Evolutionary conservation across 768 basidiomycete genomes (phyloP), one percentile per base, ranked within the genome.

Genomic region (Phanerochaete sordida): DNA sequence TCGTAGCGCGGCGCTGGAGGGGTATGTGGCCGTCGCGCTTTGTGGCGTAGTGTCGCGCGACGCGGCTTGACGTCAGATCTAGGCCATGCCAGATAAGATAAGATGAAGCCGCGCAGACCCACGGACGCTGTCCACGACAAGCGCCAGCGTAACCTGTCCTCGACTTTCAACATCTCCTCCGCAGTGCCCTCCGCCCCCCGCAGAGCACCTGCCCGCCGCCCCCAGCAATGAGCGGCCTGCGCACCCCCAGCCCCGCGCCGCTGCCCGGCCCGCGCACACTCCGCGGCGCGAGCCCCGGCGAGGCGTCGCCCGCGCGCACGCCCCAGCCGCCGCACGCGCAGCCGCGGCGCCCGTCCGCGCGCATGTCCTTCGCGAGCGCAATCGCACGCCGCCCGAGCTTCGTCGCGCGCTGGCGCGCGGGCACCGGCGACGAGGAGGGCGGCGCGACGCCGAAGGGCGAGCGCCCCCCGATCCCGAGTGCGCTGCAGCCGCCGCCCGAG

Each of bases 401-500:
- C 46, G 44, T 68, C 16, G 59, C 58, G n/a, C 59, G 66, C 28
- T 68, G 65, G 66, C 65, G 65, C 47, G 19, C 16, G 16, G 49
- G 60, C 39, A 44, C 44, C 8, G 43, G n/a, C 1, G 67, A 68
- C 39, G 70, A 71, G 57, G 70, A 71, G 56, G 28, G 9, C 45
- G 65, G 62, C 11, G 59, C 46, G 2, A 8, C 37, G 64, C 65
- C 65, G 59, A 62, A 68, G 19, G 65, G 74, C 13, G 86, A 87
- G 43, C 75, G 82, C 35, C 81, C 89, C 1, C 85, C 90, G 48
- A 92, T 93, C 64, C 91, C 91, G 4, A 88, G 84, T 49, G 88
- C 90, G 66, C 77, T 88, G 68, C 82, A 84, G 58, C 68, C 81
- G 23, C 70, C 82, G 19, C 76, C 76, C n/a, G 90, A 91, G 70